Base-by-base conservation (phyloP, 768 basidiomycete genomes). In the Tephrocybe sp. region DNA sequence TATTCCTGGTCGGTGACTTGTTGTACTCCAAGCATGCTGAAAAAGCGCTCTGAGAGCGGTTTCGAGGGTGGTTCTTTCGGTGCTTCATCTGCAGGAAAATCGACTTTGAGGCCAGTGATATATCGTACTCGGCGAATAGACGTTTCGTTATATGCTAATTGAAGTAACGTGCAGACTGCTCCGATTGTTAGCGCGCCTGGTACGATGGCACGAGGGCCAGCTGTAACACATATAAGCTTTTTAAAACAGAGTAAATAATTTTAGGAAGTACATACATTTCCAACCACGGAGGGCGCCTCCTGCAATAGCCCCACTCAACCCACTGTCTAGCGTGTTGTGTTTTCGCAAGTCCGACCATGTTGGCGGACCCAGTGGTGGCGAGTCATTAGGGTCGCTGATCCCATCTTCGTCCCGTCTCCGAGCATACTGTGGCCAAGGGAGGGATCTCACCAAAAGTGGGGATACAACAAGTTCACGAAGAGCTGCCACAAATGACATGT, bases 1-100 rank as follows among this genome's bases (percentile, higher is more conserved):
- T 90, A 90, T 54, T 87, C 85, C 42, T 92, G 85, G 55, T 93
- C 83, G 5, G 88, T 76, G 3, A 93, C 61, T 45, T 70, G 75
- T 31, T 68, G 71, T 17, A 89, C 62, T 1, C 86, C 82, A 34
- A 89, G 56, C 4, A 66, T 38, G 14, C 56, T 58, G 52, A 84
- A 57, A 3, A 84, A 52, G 9, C 72, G 70, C 41, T 80, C 71
- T 16, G 64, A 59, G 13, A 71, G 52, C 6, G 76, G 35, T 36
- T 52, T 56, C 6, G 43, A 31, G 4, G 40, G 43, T 16, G 46
- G 35, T 2, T 33, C n/a, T 23, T 46, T 54, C 47, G 55, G 55
- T 41, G 23, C 60, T 48, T 32, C 54, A 49, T 52, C 20, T 38
- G 45, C 26, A 11, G 60, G 52, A n/a, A 60, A 51, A 17, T 59